Conservation (phyloP, 345 rosid genomes). For the Eucalyptus regnans region DNA sequence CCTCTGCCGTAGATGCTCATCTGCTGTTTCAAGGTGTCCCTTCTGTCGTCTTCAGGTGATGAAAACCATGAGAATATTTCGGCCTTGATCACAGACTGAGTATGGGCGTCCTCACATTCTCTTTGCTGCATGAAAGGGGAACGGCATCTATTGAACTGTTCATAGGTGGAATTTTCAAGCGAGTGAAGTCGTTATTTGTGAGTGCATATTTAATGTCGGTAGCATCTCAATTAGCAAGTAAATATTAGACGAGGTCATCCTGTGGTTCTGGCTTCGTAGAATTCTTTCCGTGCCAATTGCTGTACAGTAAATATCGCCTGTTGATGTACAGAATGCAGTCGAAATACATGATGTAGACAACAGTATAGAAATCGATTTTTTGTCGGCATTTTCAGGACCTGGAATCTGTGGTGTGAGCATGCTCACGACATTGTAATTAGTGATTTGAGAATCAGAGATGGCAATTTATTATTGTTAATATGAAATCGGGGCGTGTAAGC, state of each 20-base stretch:
- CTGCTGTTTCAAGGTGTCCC: conserved; percentile 82
- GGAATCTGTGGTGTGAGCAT: neutral
- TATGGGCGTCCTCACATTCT: neutral
- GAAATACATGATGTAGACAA: neutral
- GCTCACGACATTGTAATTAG: neutral
- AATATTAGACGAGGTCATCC: neutral
- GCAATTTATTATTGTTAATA: neutral
- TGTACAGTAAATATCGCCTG: neutral
- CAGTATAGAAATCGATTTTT: neutral
- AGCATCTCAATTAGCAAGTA: neutral
- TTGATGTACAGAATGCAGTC: neutral
- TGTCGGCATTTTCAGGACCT: neutral
- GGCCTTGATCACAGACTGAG: conserved; percentile 21
- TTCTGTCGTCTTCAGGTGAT: conserved; percentile 75
- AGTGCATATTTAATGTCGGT: neutral
- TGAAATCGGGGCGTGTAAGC: neutral
- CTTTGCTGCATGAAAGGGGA: neutral
- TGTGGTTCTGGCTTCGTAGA: neutral
- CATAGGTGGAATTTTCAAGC: neutral
- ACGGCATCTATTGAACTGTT: neutral
- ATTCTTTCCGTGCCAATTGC: neutral
- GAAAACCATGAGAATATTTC: conserved; percentile 56
- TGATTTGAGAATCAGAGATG: neutral
- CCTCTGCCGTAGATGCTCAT: conserved; percentile 63
- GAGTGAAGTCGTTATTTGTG: neutral